These are phyloP conservation scores for Albugo laibachii DNA, from an alignment of 352 stramenopile species.

Conservation along the genomic window DNA sequence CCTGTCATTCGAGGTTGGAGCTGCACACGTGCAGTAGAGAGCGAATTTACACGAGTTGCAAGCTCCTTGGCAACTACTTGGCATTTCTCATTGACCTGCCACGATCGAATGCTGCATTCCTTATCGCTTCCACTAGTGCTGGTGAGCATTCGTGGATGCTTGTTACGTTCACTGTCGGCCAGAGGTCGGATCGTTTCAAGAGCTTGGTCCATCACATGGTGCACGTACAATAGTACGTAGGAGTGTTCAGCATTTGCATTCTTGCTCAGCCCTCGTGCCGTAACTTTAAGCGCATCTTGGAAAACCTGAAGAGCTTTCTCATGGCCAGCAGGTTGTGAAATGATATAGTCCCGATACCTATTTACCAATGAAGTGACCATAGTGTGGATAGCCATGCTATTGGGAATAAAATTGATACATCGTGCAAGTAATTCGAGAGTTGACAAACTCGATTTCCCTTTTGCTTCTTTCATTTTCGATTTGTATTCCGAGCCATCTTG, in stretches of 20 bases:
- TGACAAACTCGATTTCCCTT: slow-evolving; percentile 43
- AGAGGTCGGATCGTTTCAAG: slow-evolving; percentile 47
- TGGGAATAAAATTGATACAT: slow-evolving; percentile 73
- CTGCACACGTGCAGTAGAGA: slow-evolving; percentile 26
- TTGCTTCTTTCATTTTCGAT: slow-evolving; percentile 81
- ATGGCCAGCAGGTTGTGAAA: slow-evolving; percentile 42
- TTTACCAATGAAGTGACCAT: slow-evolving; percentile 53
- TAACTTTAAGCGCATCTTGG: slow-evolving; percentile 56
- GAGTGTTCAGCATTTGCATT: slow-evolving; percentile 66
- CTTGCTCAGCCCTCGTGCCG: slow-evolving; percentile 60
- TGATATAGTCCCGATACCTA: slow-evolving; percentile 2
- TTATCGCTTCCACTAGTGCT: slow-evolving; percentile 3
- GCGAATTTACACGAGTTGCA: slow-evolving; percentile 27
- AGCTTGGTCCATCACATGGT: slow-evolving; percentile 61
- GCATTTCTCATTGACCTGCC: slow-evolving; percentile 71
- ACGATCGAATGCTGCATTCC: slow-evolving; percentile 22
- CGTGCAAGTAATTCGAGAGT: slow-evolving; percentile 61
- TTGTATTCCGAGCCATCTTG: slow-evolving; percentile 36
- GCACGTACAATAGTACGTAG: slow-evolving; percentile 72
- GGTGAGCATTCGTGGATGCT: slow-evolving; percentile 21
- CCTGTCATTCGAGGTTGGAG: slow-evolving; percentile 60
- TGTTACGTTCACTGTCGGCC: slow-evolving; percentile 41
- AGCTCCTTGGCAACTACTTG: slow-evolving; percentile 33
- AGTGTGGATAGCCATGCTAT: slow-evolving; percentile 44
- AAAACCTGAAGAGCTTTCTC: slow-evolving; percentile 31